A percentile compares a stretch with the other conserved stretches of the same genome.
phyloP scores from a whole-genome alignment of 2,329 filamentous ascomycete species.

The Monilinia vaccinii-corymbosi region DNA sequence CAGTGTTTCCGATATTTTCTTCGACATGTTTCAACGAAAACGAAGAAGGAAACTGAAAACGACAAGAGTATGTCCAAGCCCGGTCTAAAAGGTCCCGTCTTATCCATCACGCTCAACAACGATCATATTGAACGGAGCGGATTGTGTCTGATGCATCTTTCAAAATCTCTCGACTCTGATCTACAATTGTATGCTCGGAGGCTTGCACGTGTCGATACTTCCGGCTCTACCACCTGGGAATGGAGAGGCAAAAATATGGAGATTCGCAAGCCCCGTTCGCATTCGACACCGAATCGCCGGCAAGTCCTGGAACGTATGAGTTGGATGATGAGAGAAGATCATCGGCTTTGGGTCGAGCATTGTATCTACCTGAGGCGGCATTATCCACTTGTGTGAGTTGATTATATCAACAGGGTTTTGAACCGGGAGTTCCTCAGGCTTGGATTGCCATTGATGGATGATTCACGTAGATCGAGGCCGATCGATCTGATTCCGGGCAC shows the following conservation, averaged over 20 bases:
- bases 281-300: neutral
- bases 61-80: neutral
- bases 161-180: neutral
- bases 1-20: neutral
- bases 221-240: neutral
- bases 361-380: neutral
- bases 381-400: neutral
- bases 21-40: too few species aligned
- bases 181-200: neutral
- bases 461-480: neutral
- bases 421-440: too few species aligned
- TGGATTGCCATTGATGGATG: rapidly evolving
- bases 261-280: neutral
- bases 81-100: neutral
- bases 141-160: neutral
- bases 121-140: neutral
- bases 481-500: neutral
- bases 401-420: too few species aligned
- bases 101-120: neutral
- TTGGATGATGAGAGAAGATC: too few species aligned
- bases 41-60: too few species aligned
- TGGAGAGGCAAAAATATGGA: neutral
- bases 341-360: neutral
- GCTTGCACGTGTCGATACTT: neutral
- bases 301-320: too few species aligned